Base-by-base conservation (phyloP, 352 stramenopile species). In the Phytophthora multivora region DNA sequence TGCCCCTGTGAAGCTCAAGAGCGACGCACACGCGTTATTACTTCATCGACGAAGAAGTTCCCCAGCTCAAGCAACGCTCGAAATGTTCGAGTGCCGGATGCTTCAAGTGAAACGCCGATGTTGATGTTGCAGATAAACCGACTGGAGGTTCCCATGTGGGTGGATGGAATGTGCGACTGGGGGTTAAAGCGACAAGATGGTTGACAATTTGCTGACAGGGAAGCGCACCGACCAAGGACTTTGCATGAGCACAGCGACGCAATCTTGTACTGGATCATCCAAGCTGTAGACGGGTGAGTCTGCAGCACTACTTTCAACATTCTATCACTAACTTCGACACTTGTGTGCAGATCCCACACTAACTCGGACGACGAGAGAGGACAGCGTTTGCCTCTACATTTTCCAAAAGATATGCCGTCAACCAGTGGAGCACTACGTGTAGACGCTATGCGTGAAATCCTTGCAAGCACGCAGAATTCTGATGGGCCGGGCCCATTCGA, bases 91-190 rank as follows among this genome's bases (percentile, higher is more conserved):
- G 11, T 18, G 11, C 1, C 13, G 36, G 2, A 30, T 10, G 35
- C 11, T 41, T 36, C 10, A 39, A 51, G 16, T 18, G 31, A 30
- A 39, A 49, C n/a, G 21, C 16, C 41, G 8, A 19, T 25, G 33
- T 30, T 63, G 8, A 19, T 25, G 33, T 30, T 63, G 18, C 38
- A 67, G 10, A 0, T 63, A 23, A 10, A 51, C 11, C 57, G 63
- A 51, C 43, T 71, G 13, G 63, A 71, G 23, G 15, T 66, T 47
- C 56, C 63, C 10, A 51, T 66, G 63, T 71, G 26, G 47, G 63
- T 55, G 16, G 5, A 13, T 16, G 18, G n/a, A 33, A 21, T 31
- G 51, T 21, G 21, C 40, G 40, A 49, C 25, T n/a, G 26, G n/a
- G n/a, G n/a, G n/a, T n/a, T 28, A 41, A 47, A 28, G 35, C 6